Conservation (phyloP, 805 yeast genomes). For the Saccharomycopsis olivae region DNA sequence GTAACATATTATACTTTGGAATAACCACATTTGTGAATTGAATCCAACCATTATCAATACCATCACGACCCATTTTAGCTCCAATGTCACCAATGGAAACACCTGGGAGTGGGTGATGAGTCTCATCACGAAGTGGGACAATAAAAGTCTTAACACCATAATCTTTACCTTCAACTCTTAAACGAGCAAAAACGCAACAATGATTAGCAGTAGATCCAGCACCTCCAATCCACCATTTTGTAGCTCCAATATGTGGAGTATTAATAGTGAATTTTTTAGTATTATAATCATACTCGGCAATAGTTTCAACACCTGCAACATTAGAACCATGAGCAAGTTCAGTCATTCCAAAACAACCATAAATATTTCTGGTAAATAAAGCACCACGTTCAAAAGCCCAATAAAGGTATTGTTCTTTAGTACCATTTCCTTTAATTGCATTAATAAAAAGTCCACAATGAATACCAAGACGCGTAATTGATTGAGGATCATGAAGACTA, state of each 20-base stretch:
- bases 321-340: constrained; percentile 91
- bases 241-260: constrained; percentile 87
- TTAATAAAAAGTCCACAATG: constrained; percentile 78
- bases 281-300: constrained; percentile 63
- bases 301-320: constrained; percentile 89
- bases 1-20: constrained; percentile 76
- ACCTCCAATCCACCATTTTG: constrained; percentile 99
- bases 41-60: constrained; percentile 95
- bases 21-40: constrained; percentile 77
- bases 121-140: constrained; percentile 74
- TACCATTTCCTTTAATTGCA: constrained; percentile 81
- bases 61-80: constrained; percentile 91
- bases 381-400: constrained; percentile 74
- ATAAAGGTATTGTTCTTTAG: constrained; percentile 69
- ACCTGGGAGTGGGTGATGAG: constrained; percentile 70
- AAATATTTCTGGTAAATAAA: constrained; percentile 36
- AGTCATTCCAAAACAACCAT: constrained; percentile 91
- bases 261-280: constrained; percentile 63
- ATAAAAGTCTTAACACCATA: constrained; percentile 89
- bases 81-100: constrained; percentile 86
- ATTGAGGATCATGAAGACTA: constrained; percentile 65
- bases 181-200: constrained; percentile 73
- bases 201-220: constrained; percentile 94
- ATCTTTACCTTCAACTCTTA: constrained; percentile 72
- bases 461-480: constrained; percentile 76